Evolutionary conservation across 192 early-diverging fungal genomes (phyloP).

Genomic region (Entomortierella parvispora): DNA sequence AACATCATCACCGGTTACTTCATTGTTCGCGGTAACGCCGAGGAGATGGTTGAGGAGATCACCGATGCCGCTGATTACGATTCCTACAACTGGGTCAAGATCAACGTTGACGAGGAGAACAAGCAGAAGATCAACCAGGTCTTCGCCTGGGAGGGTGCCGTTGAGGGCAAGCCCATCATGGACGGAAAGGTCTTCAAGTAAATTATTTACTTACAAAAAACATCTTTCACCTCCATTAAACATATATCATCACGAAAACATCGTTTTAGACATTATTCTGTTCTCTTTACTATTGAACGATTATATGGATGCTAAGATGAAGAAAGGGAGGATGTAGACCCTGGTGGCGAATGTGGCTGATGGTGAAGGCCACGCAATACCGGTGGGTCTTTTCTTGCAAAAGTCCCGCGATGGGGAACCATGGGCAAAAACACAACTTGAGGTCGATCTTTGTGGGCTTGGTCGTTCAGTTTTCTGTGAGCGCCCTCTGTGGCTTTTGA

Average conservation of each 20-base stretch:
- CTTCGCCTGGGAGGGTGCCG: constrained; percentile 79
- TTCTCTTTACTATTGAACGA: too few species aligned
- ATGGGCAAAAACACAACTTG: constrained; percentile 8
- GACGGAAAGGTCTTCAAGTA: constrained; percentile 88
- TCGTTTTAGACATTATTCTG: too few species aligned
- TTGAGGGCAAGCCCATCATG: constrained; percentile 70
- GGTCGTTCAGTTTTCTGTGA: background rate
- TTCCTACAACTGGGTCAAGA: constrained; percentile 79
- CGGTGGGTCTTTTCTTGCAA: background rate
- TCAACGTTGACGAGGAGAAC: constrained; percentile 71
- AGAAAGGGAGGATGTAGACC: too few species aligned
- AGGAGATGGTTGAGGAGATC: background rate
- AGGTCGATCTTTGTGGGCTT: constrained; percentile 4
- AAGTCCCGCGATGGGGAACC: constrained; percentile 1
- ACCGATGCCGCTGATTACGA: constrained; percentile 84
- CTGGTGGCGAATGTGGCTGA: too few species aligned
- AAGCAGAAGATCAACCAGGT: background rate
- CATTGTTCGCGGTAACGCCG: constrained; percentile 75
- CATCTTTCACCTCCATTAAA: too few species aligned
- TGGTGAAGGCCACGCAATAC: too few species aligned
- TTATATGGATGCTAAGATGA: too few species aligned
- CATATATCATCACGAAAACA: too few species aligned
- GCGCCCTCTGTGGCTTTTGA: background rate
- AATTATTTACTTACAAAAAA: background rate
- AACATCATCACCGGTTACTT: constrained; percentile 92